Base-by-base conservation (phyloP, 805 yeast species). In the Wickerhamomyces rabaulensis region DNA sequence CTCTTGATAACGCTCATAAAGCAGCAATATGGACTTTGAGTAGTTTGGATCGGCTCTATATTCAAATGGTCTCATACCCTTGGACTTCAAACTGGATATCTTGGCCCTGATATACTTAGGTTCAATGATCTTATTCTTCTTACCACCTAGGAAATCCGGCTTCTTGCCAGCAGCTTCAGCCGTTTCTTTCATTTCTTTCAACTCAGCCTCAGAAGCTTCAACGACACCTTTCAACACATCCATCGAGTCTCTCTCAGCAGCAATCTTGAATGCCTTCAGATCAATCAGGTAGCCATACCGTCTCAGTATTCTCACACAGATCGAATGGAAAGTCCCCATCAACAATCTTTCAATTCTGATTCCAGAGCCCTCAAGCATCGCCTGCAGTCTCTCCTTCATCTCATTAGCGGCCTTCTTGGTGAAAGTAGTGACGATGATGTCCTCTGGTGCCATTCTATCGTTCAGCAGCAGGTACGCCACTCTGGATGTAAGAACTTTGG, bases 391-490 rank as follows among this genome's bases (percentile, higher is more conserved):
- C 27, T 79, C 84, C 12, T 70, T 66, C 87, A 92, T 83, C 65
- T 92, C 98, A 44, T 72, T 76, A 2, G 97, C 95, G 0, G 99
- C 98, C 56, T 86, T 87, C 56, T 87, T 87, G 12, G 98, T 92
- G 68, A 92, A 92, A 0, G 98, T 91, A 6, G 97, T 88, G 19
- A 91, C 94, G 1, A 92, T 76, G 17, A 94, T 74, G 41, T 75
- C 67, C 29, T 72, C 69, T 0, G 97, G 91, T 1, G 71, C 68
- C 0, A 87, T 63, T 2, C 72, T 64, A 31, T 76, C 70, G 9
- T 74, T 62, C 3, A 77, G 49, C 8, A 91, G 54, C 25, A 91
- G 67, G 56, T 81, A 77, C 0, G 91, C 91, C 9, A 91, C 94
- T 40, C 97, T 70, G 1, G 89, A 74, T 0, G 88, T 82, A 25